Evolutionary conservation across 805 yeast genomes (phyloP), one percentile per base, ranked within the genome.

Genomic region (Teunomyces barrocoloradensis): DNA sequence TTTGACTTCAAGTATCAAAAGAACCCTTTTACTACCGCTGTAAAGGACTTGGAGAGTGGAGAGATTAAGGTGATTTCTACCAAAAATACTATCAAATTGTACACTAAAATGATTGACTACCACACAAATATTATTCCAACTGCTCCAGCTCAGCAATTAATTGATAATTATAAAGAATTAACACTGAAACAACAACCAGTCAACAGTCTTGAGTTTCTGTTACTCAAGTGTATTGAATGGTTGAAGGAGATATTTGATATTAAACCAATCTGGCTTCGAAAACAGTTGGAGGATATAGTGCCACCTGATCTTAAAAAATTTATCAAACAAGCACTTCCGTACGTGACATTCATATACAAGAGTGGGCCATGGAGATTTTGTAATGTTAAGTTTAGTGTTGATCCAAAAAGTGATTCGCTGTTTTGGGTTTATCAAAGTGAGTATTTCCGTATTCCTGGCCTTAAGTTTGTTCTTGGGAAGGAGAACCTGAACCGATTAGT

Each of bases 301-400:
- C 85, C 88, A 0, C 59, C 63, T 51, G 72, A 57, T 47, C 69
- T 64, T 53, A 68, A 64, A 55, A 63, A 64, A 58, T 81, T 59
- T 53, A 59, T 92, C 38, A 83, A 86, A 55, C 83, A 79, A 52
- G 95, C 97, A 0, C 64, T 94, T 43, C 96, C 98, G 0, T 85
- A 87, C 61, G 86, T 89, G 0, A 78, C 96, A 0, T 94, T 82
- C 61, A 78, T 89, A 36, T 87, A 83, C 61, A 81, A 86, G 32
- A 87, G 86, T 58, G 99, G 99, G 0, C 99, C 98, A 0, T 94
- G 96, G 96, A 77, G 98, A 56, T 89, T 89, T 50, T 81, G 94
- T 9, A 89, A 85, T 61, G 82, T 90, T 39, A 78, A 72, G 53
- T 81, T 83, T 54, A 97, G 97, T 0, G 74, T 83, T 34, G 88